These are phyloP conservation scores for Endotrypanum monterogeii DNA, from an alignment of 208 protist species.

Conservation along the genomic window DNA sequence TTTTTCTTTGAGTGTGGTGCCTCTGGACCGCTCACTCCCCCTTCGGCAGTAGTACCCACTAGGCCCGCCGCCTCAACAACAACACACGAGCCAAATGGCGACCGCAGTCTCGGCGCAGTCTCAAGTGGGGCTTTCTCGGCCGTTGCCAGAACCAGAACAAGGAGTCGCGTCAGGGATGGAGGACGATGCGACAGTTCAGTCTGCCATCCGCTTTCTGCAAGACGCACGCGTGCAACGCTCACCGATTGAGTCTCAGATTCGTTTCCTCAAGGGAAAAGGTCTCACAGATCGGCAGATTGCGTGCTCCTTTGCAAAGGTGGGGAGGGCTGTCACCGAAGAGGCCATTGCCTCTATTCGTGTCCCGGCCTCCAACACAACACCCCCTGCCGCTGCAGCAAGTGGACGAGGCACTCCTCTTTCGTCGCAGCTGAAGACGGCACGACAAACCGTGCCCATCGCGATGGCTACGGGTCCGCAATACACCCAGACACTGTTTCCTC, in stretches of 20 bases:
- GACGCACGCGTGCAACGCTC: constrained; percentile 60
- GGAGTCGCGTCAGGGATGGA: constrained; percentile 21
- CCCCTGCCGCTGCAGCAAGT: not conserved
- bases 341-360: constrained; percentile 42
- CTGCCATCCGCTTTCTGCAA: constrained; percentile 66
- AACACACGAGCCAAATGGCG: not conserved
- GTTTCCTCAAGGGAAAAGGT: constrained; percentile 78
- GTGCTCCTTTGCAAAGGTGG: constrained; percentile 61
- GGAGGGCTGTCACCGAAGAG: constrained; percentile 45
- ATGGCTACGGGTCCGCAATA: constrained; percentile 18
- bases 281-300: constrained; percentile 65
- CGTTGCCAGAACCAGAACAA: constrained; percentile 27
- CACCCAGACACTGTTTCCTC: constrained; percentile 52
- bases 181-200: constrained; percentile 34
- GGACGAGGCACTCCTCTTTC: not conserved
- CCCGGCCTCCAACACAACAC: not conserved
- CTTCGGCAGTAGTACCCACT: not conserved
- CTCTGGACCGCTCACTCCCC: not conserved
- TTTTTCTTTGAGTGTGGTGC: not conserved
- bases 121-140: constrained; percentile 6
- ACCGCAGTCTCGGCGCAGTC: not conserved
- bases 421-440: constrained; percentile 6
- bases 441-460: not conserved
- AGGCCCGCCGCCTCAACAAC: not conserved
- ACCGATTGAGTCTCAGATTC: constrained; percentile 62